These are phyloP conservation scores for Chaetomium sp. DNA, from an alignment of 2,329 filamentous ascomycete species.

Conservation along the genomic window DNA sequence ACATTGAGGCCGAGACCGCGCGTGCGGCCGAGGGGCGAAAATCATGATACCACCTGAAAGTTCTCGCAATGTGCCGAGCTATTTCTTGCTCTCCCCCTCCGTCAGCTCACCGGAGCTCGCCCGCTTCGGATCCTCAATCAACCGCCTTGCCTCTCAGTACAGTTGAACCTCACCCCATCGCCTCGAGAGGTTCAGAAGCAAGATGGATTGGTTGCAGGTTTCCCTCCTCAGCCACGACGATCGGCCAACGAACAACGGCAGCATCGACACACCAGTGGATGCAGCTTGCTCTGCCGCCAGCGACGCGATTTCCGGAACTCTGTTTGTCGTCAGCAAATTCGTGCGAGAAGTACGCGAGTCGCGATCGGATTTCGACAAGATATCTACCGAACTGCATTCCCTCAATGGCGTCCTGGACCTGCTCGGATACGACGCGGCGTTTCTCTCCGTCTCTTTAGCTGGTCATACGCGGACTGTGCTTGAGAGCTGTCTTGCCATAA, in stretches of 20 bases:
- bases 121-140: background rate
- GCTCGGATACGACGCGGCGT: slow-evolving; percentile 44
- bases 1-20: slow-evolving; percentile 17
- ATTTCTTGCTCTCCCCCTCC: background rate
- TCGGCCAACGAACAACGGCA: too few relatives aligned
- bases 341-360: slow-evolving; percentile 47
- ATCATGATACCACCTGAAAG: slow-evolving; percentile 5
- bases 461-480: slow-evolving; percentile 43
- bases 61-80: background rate
- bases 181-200: background rate
- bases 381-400: slow-evolving; percentile 47
- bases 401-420: slow-evolving; percentile 45
- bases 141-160: background rate
- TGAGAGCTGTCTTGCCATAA: slow-evolving; percentile 41
- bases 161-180: background rate
- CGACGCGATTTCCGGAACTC: slow-evolving; percentile 42
- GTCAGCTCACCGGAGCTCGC: background rate
- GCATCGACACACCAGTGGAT: slow-evolving; percentile 39
- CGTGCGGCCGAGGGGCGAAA: slow-evolving; percentile 2
- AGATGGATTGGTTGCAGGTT: slow-evolving; percentile 20
- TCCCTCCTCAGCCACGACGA: background rate
- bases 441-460: slow-evolving; percentile 43
- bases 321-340: slow-evolving; percentile 41
- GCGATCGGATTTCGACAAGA: slow-evolving; percentile 43
- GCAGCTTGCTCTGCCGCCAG: slow-evolving; percentile 44